Conservation (phyloP, 345 rosid genomes). For the Carallia pectinifolia region DNA sequence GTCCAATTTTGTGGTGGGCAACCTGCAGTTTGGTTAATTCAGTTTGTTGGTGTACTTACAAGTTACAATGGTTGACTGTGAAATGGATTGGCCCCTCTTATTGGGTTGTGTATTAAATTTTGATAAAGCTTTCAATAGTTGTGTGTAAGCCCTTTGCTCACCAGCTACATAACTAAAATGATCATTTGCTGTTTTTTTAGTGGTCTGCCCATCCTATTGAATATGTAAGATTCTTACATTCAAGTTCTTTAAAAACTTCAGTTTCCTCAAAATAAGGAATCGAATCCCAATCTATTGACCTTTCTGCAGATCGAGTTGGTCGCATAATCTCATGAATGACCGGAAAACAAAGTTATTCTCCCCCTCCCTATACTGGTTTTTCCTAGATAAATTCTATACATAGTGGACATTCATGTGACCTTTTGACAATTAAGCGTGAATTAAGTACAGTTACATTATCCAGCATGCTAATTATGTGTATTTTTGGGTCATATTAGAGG, state of each 20-base stretch:
- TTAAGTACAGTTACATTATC: not conserved
- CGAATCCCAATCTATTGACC: not conserved
- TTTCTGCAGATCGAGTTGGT: not conserved
- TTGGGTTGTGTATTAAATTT: too few relatives aligned
- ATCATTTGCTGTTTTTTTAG: too few relatives aligned
- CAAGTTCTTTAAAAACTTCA: not conserved
- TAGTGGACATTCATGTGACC: not conserved
- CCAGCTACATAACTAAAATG: too few relatives aligned
- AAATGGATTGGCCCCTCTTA: not conserved
- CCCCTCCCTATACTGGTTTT: not conserved
- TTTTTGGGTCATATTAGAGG: slow-evolving; percentile 34
- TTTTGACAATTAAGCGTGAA: not conserved
- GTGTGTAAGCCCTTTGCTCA: too few relatives aligned
- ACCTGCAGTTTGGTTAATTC: slow-evolving; percentile 8
- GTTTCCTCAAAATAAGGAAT: not conserved
- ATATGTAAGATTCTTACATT: not conserved
- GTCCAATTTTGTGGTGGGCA: not conserved
- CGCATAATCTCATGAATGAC: not conserved
- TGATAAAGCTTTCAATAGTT: too few relatives aligned
- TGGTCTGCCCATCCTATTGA: not conserved
- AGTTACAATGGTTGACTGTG: not conserved
- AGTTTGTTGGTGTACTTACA: not conserved
- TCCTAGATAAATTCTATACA: not conserved
- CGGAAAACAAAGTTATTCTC: not conserved
- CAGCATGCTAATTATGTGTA: not conserved